These are phyloP conservation scores for Aspergillus sojae DNA, from an alignment of 2,329 filamentous ascomycete species.

Conservation along the genomic window DNA sequence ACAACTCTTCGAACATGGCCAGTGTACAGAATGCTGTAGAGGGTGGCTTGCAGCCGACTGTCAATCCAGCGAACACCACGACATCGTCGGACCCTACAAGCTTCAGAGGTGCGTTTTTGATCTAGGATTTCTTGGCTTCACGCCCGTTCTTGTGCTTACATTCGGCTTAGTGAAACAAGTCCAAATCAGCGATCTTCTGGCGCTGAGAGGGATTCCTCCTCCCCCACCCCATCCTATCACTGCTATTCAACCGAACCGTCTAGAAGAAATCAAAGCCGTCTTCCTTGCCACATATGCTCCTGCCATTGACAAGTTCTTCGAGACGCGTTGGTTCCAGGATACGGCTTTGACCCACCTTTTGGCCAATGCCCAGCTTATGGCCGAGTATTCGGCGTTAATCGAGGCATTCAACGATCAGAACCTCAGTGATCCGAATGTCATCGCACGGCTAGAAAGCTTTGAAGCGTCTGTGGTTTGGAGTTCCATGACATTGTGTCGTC, in stretches of 20 bases:
- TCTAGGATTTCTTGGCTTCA: neutral
- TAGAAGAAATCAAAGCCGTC: slow-evolving; percentile 70
- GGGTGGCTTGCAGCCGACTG: slow-evolving; percentile 29
- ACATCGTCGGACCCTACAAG: slow-evolving; percentile 45
- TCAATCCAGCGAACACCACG: slow-evolving; percentile 27
- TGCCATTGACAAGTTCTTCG: slow-evolving; percentile 74
- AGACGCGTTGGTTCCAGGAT: slow-evolving; percentile 77
- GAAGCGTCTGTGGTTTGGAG: slow-evolving; percentile 65
- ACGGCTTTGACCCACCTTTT: slow-evolving; percentile 58
- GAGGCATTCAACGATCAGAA: slow-evolving; percentile 46
- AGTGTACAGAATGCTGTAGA: slow-evolving; percentile 38
- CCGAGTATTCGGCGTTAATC: slow-evolving; percentile 69
- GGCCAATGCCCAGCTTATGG: slow-evolving; percentile 61
- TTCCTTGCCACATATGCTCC: slow-evolving; percentile 77
- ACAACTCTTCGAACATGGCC: slow-evolving; percentile 33
- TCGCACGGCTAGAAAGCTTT: slow-evolving; percentile 51
- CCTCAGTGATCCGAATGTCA: slow-evolving; percentile 39
- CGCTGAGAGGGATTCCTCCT: slow-evolving; percentile 62
- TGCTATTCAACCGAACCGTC: slow-evolving; percentile 46
- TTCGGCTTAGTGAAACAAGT: slow-evolving; percentile 62
- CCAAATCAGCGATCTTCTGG: slow-evolving; percentile 73
- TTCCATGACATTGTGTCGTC: slow-evolving; percentile 57
- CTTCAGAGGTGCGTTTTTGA: slow-evolving; percentile 51
- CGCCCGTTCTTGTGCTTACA: slow-evolving; percentile 43
- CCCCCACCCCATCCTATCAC: slow-evolving; percentile 57